A percentile compares a stretch with the other conserved stretches of the same genome.
These are phyloP conservation scores for Raffaelea ambrosiae DNA, from an alignment of 2,329 filamentous ascomycete species.

Conservation along the genomic window DNA sequence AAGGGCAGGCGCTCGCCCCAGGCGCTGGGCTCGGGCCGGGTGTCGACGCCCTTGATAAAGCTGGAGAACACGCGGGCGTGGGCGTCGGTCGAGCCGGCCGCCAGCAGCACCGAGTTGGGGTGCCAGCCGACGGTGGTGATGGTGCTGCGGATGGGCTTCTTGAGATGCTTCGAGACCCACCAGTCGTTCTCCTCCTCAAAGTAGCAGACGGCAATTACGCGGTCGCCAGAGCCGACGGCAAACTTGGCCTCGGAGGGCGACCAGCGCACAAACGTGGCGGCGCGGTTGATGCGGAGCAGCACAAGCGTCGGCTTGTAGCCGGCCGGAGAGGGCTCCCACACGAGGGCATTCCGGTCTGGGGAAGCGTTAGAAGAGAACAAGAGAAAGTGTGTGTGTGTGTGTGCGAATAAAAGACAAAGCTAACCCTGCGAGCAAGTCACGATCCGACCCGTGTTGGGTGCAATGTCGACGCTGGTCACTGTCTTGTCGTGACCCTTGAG, in stretches of 20 bases:
- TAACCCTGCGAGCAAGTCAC: conserved; percentile 94
- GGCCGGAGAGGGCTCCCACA: conserved; percentile 88
- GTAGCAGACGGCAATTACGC: conserved; percentile 94
- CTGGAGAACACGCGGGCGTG: conserved; percentile 91
- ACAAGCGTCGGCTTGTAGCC: conserved; percentile 98
- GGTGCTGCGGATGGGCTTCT: conserved; percentile 97
- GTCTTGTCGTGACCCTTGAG: conserved; percentile 95
- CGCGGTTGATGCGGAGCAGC: conserved; percentile 91
- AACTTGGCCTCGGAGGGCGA: conserved; percentile 96
- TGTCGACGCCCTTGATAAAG: conserved; percentile 93
- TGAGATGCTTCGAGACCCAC: conserved; percentile 99
- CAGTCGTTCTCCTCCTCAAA: conserved; percentile 99
- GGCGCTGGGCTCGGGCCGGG: conserved; percentile 71
- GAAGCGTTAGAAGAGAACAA: background rate
- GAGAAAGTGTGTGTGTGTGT: too few relatives aligned
- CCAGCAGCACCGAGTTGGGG: conserved; percentile 90
- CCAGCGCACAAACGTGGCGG: conserved; percentile 95
- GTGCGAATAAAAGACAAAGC: too few relatives aligned
- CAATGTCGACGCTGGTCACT: conserved; percentile 93
- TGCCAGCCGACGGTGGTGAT: conserved; percentile 95
- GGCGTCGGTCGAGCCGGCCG: conserved; percentile 92
- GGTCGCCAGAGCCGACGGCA: conserved; percentile 89
- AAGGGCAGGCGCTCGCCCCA: conserved; percentile 97
- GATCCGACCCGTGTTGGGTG: conserved; percentile 81
- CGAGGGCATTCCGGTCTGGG: conserved; percentile 94